A percentile compares a stretch with the other conserved stretches of the same genome.
Evolutionary conservation across 257 asterid genomes (phyloP).

Genomic region (Capsicum baccatum): DNA sequence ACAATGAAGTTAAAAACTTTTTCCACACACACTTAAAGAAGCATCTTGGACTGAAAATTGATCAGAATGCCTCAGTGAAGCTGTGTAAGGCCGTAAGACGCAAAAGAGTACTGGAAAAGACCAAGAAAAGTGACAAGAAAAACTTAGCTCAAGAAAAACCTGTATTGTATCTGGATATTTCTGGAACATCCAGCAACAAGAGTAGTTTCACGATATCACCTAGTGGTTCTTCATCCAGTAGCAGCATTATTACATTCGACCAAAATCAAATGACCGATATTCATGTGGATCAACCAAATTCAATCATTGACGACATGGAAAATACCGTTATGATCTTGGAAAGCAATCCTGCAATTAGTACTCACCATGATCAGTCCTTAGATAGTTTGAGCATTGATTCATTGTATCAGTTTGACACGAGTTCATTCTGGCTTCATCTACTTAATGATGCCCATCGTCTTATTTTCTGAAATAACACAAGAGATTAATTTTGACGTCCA

Average conservation of each 20-base stretch:
- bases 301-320: background rate
- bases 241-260: background rate
- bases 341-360: background rate
- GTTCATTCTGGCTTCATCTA: slow-evolving; percentile 9
- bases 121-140: background rate
- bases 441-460: background rate
- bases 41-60: background rate
- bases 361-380: background rate
- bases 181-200: background rate
- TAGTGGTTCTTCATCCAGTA: background rate
- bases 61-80: background rate
- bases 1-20: slow-evolving; percentile 30
- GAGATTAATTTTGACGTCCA: no score
- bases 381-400: background rate
- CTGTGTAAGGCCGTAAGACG: background rate
- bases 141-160: background rate
- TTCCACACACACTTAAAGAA: slow-evolving; percentile 23
- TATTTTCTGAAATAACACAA: background rate
- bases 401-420: background rate
- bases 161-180: background rate
- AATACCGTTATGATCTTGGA: background rate
- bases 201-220: background rate
- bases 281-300: background rate
- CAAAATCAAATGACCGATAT: background rate
- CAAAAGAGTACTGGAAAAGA: background rate